Base-by-base conservation (phyloP, 306 rosid species). In the Casuarina equisetifolia region DNA sequence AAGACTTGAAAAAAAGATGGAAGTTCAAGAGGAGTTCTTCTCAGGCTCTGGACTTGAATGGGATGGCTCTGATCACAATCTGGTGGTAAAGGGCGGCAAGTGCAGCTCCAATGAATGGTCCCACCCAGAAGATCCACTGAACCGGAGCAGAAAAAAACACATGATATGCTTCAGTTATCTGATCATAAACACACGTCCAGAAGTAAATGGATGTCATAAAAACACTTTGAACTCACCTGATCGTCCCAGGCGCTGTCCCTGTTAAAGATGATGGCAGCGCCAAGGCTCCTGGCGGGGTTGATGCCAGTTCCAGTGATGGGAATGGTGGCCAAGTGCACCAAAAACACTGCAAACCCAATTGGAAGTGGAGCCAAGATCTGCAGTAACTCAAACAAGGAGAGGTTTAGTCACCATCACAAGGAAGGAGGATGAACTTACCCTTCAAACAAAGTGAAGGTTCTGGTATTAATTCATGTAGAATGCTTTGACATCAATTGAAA, bases 111-210 rank as follows among this genome's bases (percentile, higher is more conserved):
- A 83, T 76, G 84, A 85, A 88, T 19, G 91, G 91, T 64, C 91
- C 91, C 1, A 82, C 82, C 91, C 91, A 87, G 76, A 87, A 87
- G 73, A 88, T 76, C 91, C 91, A 85, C 91, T 88, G 84, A 61
- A 67, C 5, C 38, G 7, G 15, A 68, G 0, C 2, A 32, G 10
- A 10, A 9, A 48, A 5, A 59, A 52, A 16, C 43, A 4, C 2
- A 40, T 43, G 17, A 40, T 12, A 32, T 49, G 39, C 42, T 12
- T 49, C 38, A 38, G 17, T 77, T 38, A 69, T 10, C 3, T 5
- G 0, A 66, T 52, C 9, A 6, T 10, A 46, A 15, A 6, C 17
- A n/a, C 63, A 17, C 69, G 46, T n/a, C 51, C 51, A 39, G 15
- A 44, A 59, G 19, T 7, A 11, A 51, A 50, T 57, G 6, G 32